Base-by-base conservation (phyloP, 441 rosid genomes). In the Rhodomyrtus psidioides region DNA sequence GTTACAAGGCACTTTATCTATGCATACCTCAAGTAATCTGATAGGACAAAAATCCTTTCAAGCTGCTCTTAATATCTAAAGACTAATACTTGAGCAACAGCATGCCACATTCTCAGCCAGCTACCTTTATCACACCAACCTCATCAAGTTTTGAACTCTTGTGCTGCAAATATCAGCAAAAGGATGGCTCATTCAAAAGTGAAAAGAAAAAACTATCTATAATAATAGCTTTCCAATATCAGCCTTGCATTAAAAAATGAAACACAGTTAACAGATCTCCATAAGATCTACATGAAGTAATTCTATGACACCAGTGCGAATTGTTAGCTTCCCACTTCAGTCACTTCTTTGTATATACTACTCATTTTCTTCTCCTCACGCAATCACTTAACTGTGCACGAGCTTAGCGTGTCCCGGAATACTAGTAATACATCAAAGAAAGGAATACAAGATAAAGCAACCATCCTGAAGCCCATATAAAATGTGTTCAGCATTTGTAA, bases 1-100 rank as follows among this genome's bases (percentile, higher is more conserved):
- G 39, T 24, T 84, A 70, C 5, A 49, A 81, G 56, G 27, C 55
- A 56, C 79, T 83, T 87, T 19, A 86, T 15, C n/a, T 79, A 27
- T 53, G 60, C 74, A 86, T 90, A 93, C 95, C 95, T 91, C 91
- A 89, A 87, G 88, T 60, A 86, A 86, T 74, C 88, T 79, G 86
- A 89, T 65, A 89, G 90, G 87, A 86, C 59, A 89, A 87, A 88
- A 84, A 83, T 83, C 90, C 88, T 82, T 91, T 91, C 90, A 93
- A 88, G 89, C 84, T 90, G 88, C 88, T 85, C 86, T 85, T 85
- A 62, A 83, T 83, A 91, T 70, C 51, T 6, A 70, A 70, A 70
- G n/a, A 70, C 79, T 39, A 70, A 70, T 39, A 70, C 49, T 70
- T 70, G 79, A 70, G 49, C 5, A 1, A 70, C 79, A 39, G 79